Evolutionary conservation across 2,329 filamentous ascomycete species (phyloP), one percentile per base, ranked within the genome.

Genomic region (Ophiostoma novo-ulmi): DNA sequence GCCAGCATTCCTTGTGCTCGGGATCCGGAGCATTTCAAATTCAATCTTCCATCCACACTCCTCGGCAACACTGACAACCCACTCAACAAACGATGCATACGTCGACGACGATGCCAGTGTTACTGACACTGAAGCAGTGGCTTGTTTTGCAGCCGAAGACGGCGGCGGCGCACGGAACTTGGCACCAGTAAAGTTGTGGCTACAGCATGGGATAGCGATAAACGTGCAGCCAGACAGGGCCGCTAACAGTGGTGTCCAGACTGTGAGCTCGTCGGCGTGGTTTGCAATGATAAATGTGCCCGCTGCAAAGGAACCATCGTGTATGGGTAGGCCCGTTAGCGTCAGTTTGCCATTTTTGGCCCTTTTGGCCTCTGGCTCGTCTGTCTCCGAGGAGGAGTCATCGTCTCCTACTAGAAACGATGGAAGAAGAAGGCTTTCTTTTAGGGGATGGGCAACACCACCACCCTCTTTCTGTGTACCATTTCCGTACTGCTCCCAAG

Each of bases 241-340:
- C 0, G 92, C 94, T 58, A 99, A 86, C 22, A 98, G 85, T 0
- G 95, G 95, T 0, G 95, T 98, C 95, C 95, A 99, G 0, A 92
- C 88, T 0, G 95, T 99, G 17, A 99, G 85, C 80, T 99, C 94
- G 78, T 99, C 95, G 13, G 94, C 94, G 78, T 99, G 95, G 77
- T 99, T 99, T 67, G 93, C 97, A 73, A 99, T 91, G 76, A 99
- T 93, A 79, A 99, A 99, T 0, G 93, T 96, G 38, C 88, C 88
- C 20, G 79, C 78, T 0, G 87, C 84, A 76, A 98, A 97, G 11
- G 83, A 76, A 48, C 94, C 95, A 73, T 83, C 79, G 75, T 88
- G 84, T 20, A 83, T 31, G 36, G 76, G 73, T 26, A 41, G 36
- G 26, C 39, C 55, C n/a, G 17, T 31, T 17, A 26, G 75, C 73